These are phyloP conservation scores for Cryptosporidium ubiquitum DNA, from an alignment of 169 alveolate genomes.

Conservation along the genomic window DNA sequence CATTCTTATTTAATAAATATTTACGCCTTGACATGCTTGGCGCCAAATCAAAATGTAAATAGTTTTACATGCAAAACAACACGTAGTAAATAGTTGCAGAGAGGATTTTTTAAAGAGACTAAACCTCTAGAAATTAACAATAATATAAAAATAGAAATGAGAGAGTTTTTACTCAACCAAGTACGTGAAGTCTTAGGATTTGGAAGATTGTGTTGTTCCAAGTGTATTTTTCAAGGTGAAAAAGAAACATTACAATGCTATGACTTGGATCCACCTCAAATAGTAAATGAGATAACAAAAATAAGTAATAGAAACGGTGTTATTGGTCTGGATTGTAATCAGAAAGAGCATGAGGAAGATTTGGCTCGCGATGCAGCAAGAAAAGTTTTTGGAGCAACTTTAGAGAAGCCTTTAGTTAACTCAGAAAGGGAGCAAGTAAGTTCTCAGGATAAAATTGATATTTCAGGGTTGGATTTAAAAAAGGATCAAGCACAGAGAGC, in stretches of 20 bases:
- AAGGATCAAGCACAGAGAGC: background rate
- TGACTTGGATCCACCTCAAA: conserved; percentile 71
- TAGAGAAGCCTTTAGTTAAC: background rate
- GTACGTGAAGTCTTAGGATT: background rate
- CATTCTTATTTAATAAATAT: background rate
- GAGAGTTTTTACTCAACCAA: background rate
- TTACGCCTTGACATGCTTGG: conserved; percentile 2
- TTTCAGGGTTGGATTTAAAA: background rate
- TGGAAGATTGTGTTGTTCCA: conserved; percentile 26
- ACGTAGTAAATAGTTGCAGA: background rate
- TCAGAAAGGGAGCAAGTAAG: background rate
- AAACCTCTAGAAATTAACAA: background rate
- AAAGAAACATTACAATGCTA: conserved; percentile 29
- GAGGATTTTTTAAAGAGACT: background rate
- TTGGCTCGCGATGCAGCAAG: conserved; percentile 19
- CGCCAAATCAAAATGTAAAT: conserved; percentile 1
- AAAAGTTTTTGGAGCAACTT: conserved; percentile 24
- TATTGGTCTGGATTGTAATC: conserved; percentile 33
- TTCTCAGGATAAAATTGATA: background rate
- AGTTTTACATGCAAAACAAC: conserved; percentile 4
- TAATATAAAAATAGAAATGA: background rate
- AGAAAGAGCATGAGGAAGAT: conserved; percentile 6
- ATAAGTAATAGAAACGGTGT: background rate
- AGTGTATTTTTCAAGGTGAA: conserved; percentile 11
- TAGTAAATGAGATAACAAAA: conserved; percentile 26